phyloP scores from a whole-genome alignment of 352 stramenopile species.

The Albugo candida region DNA sequence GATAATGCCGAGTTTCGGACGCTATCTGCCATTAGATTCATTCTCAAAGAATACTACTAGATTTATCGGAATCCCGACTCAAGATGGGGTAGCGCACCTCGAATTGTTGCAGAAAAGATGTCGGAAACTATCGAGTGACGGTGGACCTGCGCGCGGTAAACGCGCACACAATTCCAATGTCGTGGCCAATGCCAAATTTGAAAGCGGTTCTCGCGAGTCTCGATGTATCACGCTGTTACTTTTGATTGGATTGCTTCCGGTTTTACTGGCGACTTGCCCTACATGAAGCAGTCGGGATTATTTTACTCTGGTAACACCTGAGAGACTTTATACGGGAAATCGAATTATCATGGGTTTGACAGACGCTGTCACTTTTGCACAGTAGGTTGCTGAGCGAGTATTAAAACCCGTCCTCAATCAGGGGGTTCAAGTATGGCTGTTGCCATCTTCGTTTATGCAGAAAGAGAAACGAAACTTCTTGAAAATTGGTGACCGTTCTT shows the following conservation, averaged over 20 bases:
- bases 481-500: slow-evolving; percentile 7
- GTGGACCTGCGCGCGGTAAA: slow-evolving; percentile 4
- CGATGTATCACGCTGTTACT: background rate
- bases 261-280: slow-evolving; percentile 4
- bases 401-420: slow-evolving; percentile 2
- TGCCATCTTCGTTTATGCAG: slow-evolving; percentile 12
- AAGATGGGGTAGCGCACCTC: no score
- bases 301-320: slow-evolving; percentile 6
- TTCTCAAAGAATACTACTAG: background rate
- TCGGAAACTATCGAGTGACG: no score
- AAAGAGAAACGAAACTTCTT: slow-evolving; percentile 3
- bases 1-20: background rate
- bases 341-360: slow-evolving; percentile 7
- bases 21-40: background rate
- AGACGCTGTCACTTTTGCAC: slow-evolving; percentile 9
- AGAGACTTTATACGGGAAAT: slow-evolving; percentile 9
- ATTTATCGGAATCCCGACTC: no score
- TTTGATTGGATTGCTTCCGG: slow-evolving; percentile 4
- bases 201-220: slow-evolving; percentile 1
- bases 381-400: background rate
- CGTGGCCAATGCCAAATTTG: slow-evolving; percentile 8
- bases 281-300: background rate
- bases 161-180: slow-evolving; percentile 9
- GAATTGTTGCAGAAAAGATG: no score
- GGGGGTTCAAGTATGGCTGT: slow-evolving; percentile 13